Conservation (phyloP, 2,329 filamentous ascomycete species). For the Rhynchosporium secalis region DNA sequence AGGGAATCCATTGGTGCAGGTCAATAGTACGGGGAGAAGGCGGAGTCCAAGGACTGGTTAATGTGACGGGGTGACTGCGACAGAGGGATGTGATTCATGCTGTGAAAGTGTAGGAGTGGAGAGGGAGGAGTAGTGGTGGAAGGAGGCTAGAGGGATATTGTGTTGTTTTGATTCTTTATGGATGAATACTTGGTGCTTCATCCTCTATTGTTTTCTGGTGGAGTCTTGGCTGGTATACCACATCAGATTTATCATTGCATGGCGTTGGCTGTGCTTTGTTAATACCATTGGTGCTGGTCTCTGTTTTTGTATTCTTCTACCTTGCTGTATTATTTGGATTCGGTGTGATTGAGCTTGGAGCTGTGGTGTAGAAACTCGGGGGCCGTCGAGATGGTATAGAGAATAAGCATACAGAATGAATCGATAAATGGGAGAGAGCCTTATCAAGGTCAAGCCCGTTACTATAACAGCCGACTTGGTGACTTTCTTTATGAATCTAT, state of each 20-base stretch:
- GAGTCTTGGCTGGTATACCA: conserved; percentile 1
- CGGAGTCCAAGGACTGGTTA: conserved; percentile 27
- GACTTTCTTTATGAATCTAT: too few species aligned
- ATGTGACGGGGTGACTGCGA: background rate
- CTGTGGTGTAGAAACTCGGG: too few species aligned
- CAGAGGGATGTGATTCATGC: background rate
- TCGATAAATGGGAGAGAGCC: too few species aligned
- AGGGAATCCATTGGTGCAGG: conserved; percentile 14
- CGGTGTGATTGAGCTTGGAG: too few species aligned
- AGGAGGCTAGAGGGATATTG: too few species aligned
- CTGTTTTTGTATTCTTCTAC: background rate
- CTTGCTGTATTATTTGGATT: too few species aligned
- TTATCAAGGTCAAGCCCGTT: too few species aligned
- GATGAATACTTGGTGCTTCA: background rate
- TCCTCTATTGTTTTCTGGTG: background rate
- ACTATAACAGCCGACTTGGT: too few species aligned
- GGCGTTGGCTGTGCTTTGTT: background rate
- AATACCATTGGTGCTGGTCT: background rate
- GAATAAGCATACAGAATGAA: too few species aligned
- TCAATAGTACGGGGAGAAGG: conserved; percentile 35
- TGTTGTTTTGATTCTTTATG: conserved; percentile 1
- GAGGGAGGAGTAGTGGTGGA: background rate
- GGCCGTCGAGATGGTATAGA: too few species aligned
- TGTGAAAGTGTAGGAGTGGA: background rate
- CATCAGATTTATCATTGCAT: background rate